phyloP scores from a whole-genome alignment of 345 rosid species.

The Hibiscus trionum region DNA sequence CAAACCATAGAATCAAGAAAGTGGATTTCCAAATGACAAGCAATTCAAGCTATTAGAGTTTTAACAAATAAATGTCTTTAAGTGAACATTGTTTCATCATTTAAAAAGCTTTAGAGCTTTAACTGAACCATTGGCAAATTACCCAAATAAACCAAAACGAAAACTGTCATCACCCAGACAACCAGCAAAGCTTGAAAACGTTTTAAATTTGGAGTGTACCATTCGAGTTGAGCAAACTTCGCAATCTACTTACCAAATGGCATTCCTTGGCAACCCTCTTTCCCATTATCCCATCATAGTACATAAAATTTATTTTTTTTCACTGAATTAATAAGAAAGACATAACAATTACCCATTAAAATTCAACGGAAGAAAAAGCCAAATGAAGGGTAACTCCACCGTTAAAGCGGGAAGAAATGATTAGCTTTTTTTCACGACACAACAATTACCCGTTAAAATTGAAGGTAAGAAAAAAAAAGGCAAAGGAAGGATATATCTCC shows the following conservation, averaged over 20 bases:
- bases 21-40: neutral
- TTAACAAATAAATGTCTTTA: neutral
- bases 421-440: too few species aligned
- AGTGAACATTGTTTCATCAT: neutral
- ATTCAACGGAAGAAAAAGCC: neutral
- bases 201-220: neutral
- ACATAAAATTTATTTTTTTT: neutral
- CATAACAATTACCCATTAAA: neutral
- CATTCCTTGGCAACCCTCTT: neutral
- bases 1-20: neutral
- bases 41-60: neutral
- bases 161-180: neutral
- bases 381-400: slow-evolving; percentile 30
- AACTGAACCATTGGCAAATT: neutral
- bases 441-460: too few species aligned
- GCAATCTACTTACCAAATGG: neutral
- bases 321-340: neutral
- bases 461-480: too few species aligned
- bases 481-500: too few species aligned
- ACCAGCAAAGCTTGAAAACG: neutral
- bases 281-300: neutral
- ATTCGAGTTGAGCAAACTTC: neutral
- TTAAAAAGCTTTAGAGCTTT: neutral
- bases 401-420: slow-evolving; percentile 26
- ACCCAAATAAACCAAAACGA: neutral